Base-by-base conservation (phyloP, 345 rosid species). In the Cardamine resedifolia region DNA sequence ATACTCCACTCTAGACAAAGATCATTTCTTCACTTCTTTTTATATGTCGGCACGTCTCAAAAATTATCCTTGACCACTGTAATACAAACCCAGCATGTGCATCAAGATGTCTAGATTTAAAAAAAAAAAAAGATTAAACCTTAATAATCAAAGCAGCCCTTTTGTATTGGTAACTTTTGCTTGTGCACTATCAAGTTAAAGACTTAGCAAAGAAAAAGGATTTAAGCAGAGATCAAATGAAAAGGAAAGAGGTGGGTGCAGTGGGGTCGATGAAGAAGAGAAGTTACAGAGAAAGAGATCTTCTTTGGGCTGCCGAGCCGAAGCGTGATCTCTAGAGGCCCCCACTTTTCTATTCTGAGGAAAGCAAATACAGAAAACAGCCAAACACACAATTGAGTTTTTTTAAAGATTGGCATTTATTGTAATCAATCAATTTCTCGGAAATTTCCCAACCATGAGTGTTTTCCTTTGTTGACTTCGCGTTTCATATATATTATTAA, bases 251-350 rank as follows among this genome's bases (percentile, higher is more conserved):
- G 57, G 2, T 48, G 57, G 48, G 1, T 44, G 49, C 47, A 41
- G 8, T 41, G 18, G 49, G 20, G 49, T 44, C 10, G 3, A 43
- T 44, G 49, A 44, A 44, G 49, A 44, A 44, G 49, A 31, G 43
- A 73, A 73, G 77, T 56, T 73, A 64, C 67, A 24, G 39, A 47
- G 66, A 60, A 48, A 49, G 67, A 49, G 74, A 70, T 58, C 28
- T 70, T 70, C 64, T 16, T 53, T 72, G 28, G 28, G 39, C 50
- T 64, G 77, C 18, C 24, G 58, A 73, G 77, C 18, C 24, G 58
- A 73, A 65, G 33, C 72, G 77, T 73, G 72, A 65, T 73, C 59
- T 36, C 23, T 2, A 0, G 19, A 58, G 77, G 60, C 15, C 72
- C 72, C 77, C 60, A 66, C 60, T 58, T 26, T 73, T 19, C 59